Conservation (phyloP, 129 eudicot species). For the Daucus carota region DH1_v3.0 NC_030386.2:26389501-26390000, state of each 20-base stretch:
- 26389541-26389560: slow-evolving; percentile 92
- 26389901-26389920: slow-evolving; percentile 93
- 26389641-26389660: slow-evolving; percentile 89
- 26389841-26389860: slow-evolving; percentile 70
- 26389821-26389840: slow-evolving; percentile 76
- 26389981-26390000: slow-evolving; percentile 96
- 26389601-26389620: slow-evolving; percentile 83
- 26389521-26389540: slow-evolving; percentile 72
- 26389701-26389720: slow-evolving; percentile 41
- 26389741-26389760: slow-evolving; percentile 98
- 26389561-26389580: slow-evolving; percentile 74
- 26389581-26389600: slow-evolving; percentile 88
- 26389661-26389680: slow-evolving; percentile 80
- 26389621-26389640: slow-evolving; percentile 84
- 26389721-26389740: slow-evolving; percentile 85
- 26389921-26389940: slow-evolving; percentile 97
- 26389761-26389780: slow-evolving; percentile 91
- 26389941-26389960: slow-evolving; percentile 89
- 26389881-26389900: slow-evolving; percentile 79
- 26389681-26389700: slow-evolving; percentile 91
- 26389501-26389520: slow-evolving; percentile 79
- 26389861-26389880: slow-evolving; percentile 89
- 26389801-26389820: slow-evolving; percentile 98
- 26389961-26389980: slow-evolving; percentile 94
- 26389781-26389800: slow-evolving; percentile 77